Evolutionary conservation across 495 filamentous ascomycete species (phyloP), one percentile per base, ranked within the genome.

Genomic region (Jackrogersella minutella): DNA sequence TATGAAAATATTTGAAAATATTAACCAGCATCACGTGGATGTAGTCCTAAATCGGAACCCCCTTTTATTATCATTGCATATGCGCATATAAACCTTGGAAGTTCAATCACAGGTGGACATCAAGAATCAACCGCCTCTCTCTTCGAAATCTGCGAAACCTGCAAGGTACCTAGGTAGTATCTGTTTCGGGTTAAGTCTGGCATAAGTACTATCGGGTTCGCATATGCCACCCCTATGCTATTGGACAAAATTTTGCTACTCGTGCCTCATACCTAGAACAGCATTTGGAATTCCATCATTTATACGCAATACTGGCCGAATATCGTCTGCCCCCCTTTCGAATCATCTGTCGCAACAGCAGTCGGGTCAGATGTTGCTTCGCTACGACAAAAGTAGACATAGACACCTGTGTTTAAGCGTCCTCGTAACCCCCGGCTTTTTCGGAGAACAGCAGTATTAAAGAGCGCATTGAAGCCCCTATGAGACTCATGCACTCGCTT

Each of bases 251-350:
- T 3, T 41, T 43, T 56, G n/a, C n/a, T 43, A 6, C n/a, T 58
- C 13, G 50, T 61, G 28, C 21, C 4, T 43, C 22, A 24, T 31
- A 47, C 14, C 39, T 62, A 62, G 55, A 55, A 50, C 59, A 62
- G 50, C 59, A 62, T 39, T 43, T 55, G 26, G 8, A 22, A 39
- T 62, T 46, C 50, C 50, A 6, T 62, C 59, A 62, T 36, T 30
- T 28, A 36, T 54, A 54, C 24, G 33, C 43, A 30, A 31, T 34
- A 34, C 31, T 9, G 37, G 36, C 26, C 26, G 11, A 44, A 62
- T 44, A 22, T 41, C 28, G n/a, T 49, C 26, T 37, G 22, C 11
- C n/a, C 52, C 31, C 33, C 30, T 39, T 26, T 26, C 56, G 22
- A 46, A 58, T 37, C 31, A 13, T 21, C 47, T 21, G 47, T 51